Evolutionary conservation across 1,284 basidiomycete genomes (phyloP), one percentile per base, ranked within the genome.

Genomic region (Tilletia horrida): DNA sequence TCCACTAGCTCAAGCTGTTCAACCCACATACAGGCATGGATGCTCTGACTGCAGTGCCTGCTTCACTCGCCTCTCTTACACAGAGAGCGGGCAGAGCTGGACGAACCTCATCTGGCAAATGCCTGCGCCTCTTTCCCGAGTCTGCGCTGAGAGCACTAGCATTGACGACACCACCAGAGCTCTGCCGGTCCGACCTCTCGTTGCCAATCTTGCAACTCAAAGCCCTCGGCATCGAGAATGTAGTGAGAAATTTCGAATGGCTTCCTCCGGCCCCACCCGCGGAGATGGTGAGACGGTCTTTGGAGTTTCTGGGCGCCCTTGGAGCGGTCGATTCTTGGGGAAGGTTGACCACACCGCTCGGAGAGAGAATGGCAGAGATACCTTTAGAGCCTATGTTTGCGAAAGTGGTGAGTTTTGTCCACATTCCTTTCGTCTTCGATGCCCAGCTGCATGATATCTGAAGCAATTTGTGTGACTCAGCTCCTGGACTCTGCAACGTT

Each of bases 191-290:
- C 13, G 94, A 97, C 76, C 86, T 98, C 79, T 89, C 89, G 1
- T 89, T 90, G 2, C 90, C 92, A 3, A 88, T 97, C 45, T 84
- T 99, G 16, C 93, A 96, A 80, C 86, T 98, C 64, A 97, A 97
- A 80, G 90, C 91, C 0, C 85, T 98, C 16, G 95, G 96, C 3
- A 71, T 80, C 23, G 91, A 97, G 73, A 93, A 98, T 82, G 82
- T 98, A n/a, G 83, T 85, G 11, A 82, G 84, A 78, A 62, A 66
- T 27, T 96, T 98, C 79, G 93, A 96, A 77, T 98, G 92, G 88
- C 87, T 97, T 62, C 89, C 90, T 23, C 85, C 90, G 0, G 67
- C 78, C 0, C 95, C 95, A 21, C 91, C 92, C 1, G 88, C 89
- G n/a, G 90, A 91, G 80, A 90, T 89, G 76, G 86, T 97, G 44